Evolutionary conservation across 2,329 filamentous ascomycete species (phyloP), one percentile per base, ranked within the genome.

Genomic region (Dothistroma pini): DNA sequence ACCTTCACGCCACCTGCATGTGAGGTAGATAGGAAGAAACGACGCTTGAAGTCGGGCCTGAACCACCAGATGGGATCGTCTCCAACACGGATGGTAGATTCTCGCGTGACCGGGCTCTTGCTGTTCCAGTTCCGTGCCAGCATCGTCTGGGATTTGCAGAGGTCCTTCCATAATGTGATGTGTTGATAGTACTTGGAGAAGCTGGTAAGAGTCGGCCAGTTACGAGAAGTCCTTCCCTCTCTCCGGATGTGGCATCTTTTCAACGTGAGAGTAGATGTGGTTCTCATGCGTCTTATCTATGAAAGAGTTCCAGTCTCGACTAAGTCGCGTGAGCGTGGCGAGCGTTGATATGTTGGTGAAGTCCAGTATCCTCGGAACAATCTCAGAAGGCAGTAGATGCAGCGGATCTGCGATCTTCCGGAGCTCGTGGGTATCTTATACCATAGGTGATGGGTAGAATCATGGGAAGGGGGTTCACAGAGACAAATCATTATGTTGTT

Each of bases 51-150:
- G 62, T 81, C 79, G 1, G 78, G 73, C 2, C 75, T 72, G 64
- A 81, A 80, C 1, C 78, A 74, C 79, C 79, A 81, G 35, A 80
- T 71, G 0, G 75, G 75, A 56, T 76, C 70, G 50, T 74, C 74
- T 50, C 75, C 75, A 29, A 79, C 69, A 54, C 79, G 75, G 19
- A 80, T 65, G 25, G 78, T 72, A 2, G 73, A 75, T 54, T 79
- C 78, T 22, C 71, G 72, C 14, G 71, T 75, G 4, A 70, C 62
- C 0, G 78, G 79, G 1, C 60, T 63, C 9, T 65, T 58, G 4
- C 66, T 57, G 16, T 68, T 66, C 78, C 78, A 81, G 38, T 78
- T 79, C 48, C 69, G 68, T 11, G 68, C 60, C 16, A 81, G 72
- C 16, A 78, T 64, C 0, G 70, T 74, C 67, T 77, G 75, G 4